Evolutionary conservation across 192 early-diverging fungal genomes (phyloP).

Genomic region (Coemansia sp.): DNA sequence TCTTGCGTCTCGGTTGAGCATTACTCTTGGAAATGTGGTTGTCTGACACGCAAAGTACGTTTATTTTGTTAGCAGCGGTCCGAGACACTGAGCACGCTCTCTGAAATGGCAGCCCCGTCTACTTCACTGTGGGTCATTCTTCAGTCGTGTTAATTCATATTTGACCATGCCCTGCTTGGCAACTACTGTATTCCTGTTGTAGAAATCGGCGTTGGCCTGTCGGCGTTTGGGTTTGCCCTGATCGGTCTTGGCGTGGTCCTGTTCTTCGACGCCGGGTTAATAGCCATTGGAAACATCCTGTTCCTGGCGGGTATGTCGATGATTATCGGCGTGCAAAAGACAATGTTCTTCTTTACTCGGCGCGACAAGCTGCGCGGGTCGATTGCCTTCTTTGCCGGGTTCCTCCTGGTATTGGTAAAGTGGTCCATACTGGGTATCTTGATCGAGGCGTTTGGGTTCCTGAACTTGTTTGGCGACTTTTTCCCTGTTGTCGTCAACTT

Average conservation of each 20-base stretch:
- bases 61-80: background rate
- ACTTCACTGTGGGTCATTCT: too few relatives aligned
- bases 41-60: slow-evolving; percentile 74
- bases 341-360: slow-evolving; percentile 77
- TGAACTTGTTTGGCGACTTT: slow-evolving; percentile 99
- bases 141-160: slow-evolving; percentile 18
- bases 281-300: slow-evolving; percentile 96
- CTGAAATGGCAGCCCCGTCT: too few relatives aligned
- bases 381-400: slow-evolving; percentile 86
- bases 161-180: background rate
- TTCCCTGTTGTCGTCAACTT: slow-evolving; percentile 92
- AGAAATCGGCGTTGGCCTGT: slow-evolving; percentile 93
- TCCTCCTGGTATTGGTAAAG: slow-evolving; percentile 85
- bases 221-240: slow-evolving; percentile 90
- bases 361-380: slow-evolving; percentile 89
- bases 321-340: slow-evolving; percentile 88
- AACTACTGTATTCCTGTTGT: background rate
- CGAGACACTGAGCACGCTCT: background rate
- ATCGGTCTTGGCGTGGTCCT: slow-evolving; percentile 93
- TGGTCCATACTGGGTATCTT: slow-evolving; percentile 89
- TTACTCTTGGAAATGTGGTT: slow-evolving; percentile 61
- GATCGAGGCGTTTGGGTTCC: slow-evolving; percentile 92
- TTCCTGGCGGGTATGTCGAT: slow-evolving; percentile 88
- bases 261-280: slow-evolving; percentile 92
- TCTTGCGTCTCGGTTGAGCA: background rate